A percentile compares a stretch with the other conserved stretches of the same genome.
Conservation (phyloP, 495 filamentous ascomycete genomes). For the Hamigera avellanea region DNA sequence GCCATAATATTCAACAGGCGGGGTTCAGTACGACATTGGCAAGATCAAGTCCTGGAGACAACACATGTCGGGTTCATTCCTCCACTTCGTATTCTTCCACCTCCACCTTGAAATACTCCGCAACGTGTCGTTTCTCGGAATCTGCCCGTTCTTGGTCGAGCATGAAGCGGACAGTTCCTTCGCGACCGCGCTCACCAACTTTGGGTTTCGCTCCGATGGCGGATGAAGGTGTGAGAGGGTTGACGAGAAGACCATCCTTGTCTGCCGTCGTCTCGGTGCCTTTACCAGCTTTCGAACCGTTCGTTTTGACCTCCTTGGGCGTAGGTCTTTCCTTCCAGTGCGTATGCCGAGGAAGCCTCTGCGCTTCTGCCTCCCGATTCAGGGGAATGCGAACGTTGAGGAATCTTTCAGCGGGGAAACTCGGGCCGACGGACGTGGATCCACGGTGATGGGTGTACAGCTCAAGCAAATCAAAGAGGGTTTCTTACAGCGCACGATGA, state of each 20-base stretch:
- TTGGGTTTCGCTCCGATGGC: slow-evolving; percentile 35
- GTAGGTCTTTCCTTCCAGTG: slow-evolving; percentile 14
- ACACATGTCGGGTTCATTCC: slow-evolving; percentile 11
- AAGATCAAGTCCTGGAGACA: too few relatives aligned
- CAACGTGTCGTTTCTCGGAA: slow-evolving; percentile 55
- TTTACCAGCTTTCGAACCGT: slow-evolving; percentile 18
- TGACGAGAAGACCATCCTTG: slow-evolving; percentile 3
- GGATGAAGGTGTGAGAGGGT: slow-evolving; percentile 25
- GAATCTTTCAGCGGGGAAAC: slow-evolving; percentile 61
- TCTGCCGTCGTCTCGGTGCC: neutral
- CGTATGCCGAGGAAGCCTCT: slow-evolving; percentile 43
- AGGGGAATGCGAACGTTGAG: slow-evolving; percentile 74
- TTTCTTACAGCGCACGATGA: slow-evolving; percentile 40
- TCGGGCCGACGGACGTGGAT: slow-evolving; percentile 58
- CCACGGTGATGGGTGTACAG: slow-evolving; percentile 72
- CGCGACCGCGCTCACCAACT: slow-evolving; percentile 42
- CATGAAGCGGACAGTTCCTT: slow-evolving; percentile 83
- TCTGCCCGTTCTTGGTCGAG: slow-evolving; percentile 68
- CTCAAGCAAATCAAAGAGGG: slow-evolving; percentile 75
- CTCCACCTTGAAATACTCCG: slow-evolving; percentile 59
- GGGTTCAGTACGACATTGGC: too few relatives aligned
- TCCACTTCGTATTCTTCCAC: slow-evolving; percentile 54
- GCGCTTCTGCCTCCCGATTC: slow-evolving; percentile 58
- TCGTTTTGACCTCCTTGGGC: slow-evolving; percentile 7
- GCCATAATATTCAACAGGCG: too few relatives aligned